Evolutionary conservation across 2,329 filamentous ascomycete genomes (phyloP).

Genomic region (Cladosporium sphaerospermum): DNA sequence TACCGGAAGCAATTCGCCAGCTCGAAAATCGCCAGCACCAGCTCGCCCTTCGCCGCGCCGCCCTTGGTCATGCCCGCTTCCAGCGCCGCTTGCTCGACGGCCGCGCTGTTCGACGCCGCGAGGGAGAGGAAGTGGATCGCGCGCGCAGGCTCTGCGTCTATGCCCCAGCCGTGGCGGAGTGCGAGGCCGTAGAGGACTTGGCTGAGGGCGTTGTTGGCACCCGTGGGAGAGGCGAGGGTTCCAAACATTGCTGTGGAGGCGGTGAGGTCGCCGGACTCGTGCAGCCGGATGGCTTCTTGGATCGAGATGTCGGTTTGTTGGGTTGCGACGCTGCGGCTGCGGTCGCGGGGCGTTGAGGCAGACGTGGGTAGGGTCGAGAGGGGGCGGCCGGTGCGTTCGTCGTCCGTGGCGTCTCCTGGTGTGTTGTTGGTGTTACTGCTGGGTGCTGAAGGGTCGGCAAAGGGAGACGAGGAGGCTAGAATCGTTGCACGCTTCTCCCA

Average conservation of each 20-base stretch:
- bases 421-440: slow-evolving; percentile 6
- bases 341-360: slow-evolving; percentile 5
- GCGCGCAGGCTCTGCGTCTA: slow-evolving; percentile 60
- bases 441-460: slow-evolving; percentile 29
- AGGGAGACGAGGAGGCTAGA: slow-evolving; percentile 54
- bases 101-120: slow-evolving; percentile 83
- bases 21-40: slow-evolving; percentile 94
- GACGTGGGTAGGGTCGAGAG: background rate
- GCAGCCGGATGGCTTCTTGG: slow-evolving; percentile 89
- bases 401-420: background rate
- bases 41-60: slow-evolving; percentile 88
- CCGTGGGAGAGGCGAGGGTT: slow-evolving; percentile 71
- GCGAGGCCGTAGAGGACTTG: slow-evolving; percentile 95
- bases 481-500: slow-evolving; percentile 96
- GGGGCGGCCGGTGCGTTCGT: background rate
- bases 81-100: slow-evolving; percentile 78
- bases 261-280: slow-evolving; percentile 75
- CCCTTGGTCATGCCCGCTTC: slow-evolving; percentile 86
- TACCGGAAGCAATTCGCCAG: slow-evolving; percentile 87
- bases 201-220: slow-evolving; percentile 84
- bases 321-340: slow-evolving; percentile 33
- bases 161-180: slow-evolving; percentile 91
- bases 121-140: slow-evolving; percentile 81
- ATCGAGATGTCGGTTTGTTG: slow-evolving; percentile 55
- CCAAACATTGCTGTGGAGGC: slow-evolving; percentile 81